Percentiles rank a stretch among this genome's conserved stretches.
phyloP scores from a whole-genome alignment of 257 asterid genomes.

The Ajuga chamaepitys region DNA sequence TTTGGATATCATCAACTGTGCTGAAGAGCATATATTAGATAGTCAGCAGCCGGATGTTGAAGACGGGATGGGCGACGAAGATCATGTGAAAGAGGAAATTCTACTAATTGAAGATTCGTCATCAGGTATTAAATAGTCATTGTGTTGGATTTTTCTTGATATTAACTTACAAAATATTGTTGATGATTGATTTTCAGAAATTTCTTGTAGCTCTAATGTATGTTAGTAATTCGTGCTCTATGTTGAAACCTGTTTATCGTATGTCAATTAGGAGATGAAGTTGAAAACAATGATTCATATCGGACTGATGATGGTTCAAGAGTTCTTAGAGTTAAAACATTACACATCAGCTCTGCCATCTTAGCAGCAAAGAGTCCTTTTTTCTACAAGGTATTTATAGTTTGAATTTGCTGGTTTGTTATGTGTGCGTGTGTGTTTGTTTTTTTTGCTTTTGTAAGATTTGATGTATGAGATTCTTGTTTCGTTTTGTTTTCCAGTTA shows the following conservation, averaged over 20 bases:
- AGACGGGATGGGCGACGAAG: slow-evolving; percentile 45
- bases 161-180: no score
- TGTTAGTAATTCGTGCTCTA: not conserved
- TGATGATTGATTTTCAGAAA: no score
- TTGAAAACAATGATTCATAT: slow-evolving; percentile 41
- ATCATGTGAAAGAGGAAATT: slow-evolving; percentile 55
- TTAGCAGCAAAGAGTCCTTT: slow-evolving; percentile 85
- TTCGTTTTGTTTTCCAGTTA: slow-evolving; percentile 34
- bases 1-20: slow-evolving; percentile 55
- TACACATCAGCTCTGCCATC: slow-evolving; percentile 79
- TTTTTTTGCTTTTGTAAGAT: slow-evolving; percentile 6
- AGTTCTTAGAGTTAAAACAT: slow-evolving; percentile 47
- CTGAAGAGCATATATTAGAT: slow-evolving; percentile 63
- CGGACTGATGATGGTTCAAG: slow-evolving; percentile 43
- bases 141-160: not conserved
- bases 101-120: slow-evolving; percentile 51
- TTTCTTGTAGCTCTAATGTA: not conserved
- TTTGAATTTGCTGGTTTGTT: not conserved
- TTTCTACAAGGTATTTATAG: slow-evolving; percentile 55
- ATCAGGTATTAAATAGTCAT: slow-evolving; percentile 37
- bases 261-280: slow-evolving; percentile 25
- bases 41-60: slow-evolving; percentile 51
- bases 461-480: slow-evolving; percentile 8
- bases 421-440: no score
- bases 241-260: not conserved